phyloP scores from a whole-genome alignment of 2,329 filamentous ascomycete genomes.

The Juglanconis juglandina region DNA sequence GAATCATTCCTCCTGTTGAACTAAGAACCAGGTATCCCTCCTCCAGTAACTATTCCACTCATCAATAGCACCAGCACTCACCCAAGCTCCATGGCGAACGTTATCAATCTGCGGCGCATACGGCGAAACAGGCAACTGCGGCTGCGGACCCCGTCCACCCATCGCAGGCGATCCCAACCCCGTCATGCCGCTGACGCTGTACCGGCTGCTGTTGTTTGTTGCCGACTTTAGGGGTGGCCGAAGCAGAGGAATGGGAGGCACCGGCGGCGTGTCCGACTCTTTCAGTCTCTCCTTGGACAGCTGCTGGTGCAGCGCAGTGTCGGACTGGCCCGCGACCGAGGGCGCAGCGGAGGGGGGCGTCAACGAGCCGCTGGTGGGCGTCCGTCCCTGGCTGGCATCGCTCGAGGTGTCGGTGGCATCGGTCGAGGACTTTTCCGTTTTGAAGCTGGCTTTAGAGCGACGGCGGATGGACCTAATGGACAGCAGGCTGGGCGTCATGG shows the following conservation, averaged over 20 bases:
- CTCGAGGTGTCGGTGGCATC: constrained; percentile 54
- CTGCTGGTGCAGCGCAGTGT: constrained; percentile 63
- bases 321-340: constrained; percentile 64
- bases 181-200: constrained; percentile 63
- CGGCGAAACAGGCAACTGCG: constrained; percentile 64
- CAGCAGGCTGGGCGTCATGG: constrained; percentile 65
- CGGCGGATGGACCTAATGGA: constrained; percentile 68
- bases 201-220: constrained; percentile 47
- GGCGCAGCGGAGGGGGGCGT: constrained; percentile 73
- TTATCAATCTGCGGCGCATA: constrained; percentile 80
- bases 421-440: constrained; percentile 51
- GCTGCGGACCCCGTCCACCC: constrained; percentile 49
- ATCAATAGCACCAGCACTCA: constrained; percentile 42
- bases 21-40: background rate
- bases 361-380: constrained; percentile 64
- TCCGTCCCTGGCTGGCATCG: constrained; percentile 58
- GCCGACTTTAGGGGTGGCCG: constrained; percentile 37
- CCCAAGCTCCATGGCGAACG: constrained; percentile 79
- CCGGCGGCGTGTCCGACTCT: constrained; percentile 23
- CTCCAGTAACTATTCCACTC: background rate
- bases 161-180: constrained; percentile 55
- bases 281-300: constrained; percentile 24
- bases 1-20: too few species aligned
- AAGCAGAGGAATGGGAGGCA: constrained; percentile 28
- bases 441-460: constrained; percentile 72